phyloP scores from a whole-genome alignment of 23 red algal genomes.

The Gracilaria gracilis region DNA sequence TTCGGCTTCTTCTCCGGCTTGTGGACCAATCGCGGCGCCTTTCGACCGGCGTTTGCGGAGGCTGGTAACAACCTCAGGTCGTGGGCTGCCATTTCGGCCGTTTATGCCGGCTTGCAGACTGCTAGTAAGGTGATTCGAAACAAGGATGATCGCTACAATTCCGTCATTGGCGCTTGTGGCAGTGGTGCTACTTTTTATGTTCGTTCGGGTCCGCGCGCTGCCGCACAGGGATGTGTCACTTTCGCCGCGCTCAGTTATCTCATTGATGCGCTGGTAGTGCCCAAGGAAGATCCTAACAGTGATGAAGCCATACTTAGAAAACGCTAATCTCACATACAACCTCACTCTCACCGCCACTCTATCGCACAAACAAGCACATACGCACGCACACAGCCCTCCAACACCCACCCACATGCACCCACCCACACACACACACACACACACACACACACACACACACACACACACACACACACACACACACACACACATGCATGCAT shows the following conservation, averaged over 20 bases:
- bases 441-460: background rate
- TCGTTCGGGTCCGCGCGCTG: conserved; percentile 64
- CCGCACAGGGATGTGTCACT: conserved; percentile 86
- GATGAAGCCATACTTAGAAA: conserved; percentile 75
- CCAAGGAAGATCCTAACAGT: conserved; percentile 48
- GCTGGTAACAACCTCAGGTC: conserved; percentile 65
- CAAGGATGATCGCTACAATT: conserved; percentile 80
- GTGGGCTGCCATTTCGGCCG: conserved; percentile 84
- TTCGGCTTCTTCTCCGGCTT: conserved; percentile 88
- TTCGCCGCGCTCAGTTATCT: conserved; percentile 89
- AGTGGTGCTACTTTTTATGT: conserved; percentile 82
- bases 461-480: background rate
- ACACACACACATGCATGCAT: background rate
- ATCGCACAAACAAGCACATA: background rate
- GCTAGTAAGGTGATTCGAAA: conserved; percentile 75
- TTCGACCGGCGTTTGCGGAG: conserved; percentile 66
- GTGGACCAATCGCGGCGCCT: conserved; percentile 56
- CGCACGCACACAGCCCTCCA: background rate
- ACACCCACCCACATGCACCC: background rate
- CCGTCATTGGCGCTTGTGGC: conserved; percentile 89
- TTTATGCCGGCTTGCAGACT: conserved; percentile 88
- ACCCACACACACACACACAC: background rate
- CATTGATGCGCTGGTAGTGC: conserved; percentile 58
- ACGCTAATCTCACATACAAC: conserved; percentile 39
- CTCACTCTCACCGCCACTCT: background rate